A percentile compares a stretch with the other conserved stretches of the same genome.
Evolutionary conservation across 73 alveolate genomes (phyloP).

Genomic region (Blepharisma stoltei): DNA sequence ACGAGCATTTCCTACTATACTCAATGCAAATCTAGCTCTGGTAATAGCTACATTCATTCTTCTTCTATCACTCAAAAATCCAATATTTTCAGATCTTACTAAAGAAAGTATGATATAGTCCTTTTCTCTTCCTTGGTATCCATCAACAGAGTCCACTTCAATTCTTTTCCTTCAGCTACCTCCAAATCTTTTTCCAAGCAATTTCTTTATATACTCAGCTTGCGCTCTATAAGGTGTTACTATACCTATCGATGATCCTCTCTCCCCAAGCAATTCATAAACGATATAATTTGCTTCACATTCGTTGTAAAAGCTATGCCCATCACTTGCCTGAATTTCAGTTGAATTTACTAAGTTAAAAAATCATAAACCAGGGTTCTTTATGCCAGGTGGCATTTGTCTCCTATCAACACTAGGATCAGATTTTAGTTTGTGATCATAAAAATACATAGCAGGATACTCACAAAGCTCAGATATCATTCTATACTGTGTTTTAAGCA

Average conservation of each 20-base stretch:
- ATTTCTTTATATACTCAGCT: conserved; percentile 48
- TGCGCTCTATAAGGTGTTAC: conserved; percentile 57
- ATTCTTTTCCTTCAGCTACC: conserved; percentile 17
- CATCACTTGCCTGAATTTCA: background rate
- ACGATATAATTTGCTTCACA: background rate
- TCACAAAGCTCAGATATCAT: conserved; percentile 57
- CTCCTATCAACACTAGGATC: background rate
- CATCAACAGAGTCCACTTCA: conserved; percentile 88
- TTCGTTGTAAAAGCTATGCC: background rate
- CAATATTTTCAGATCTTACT: conserved; percentile 76
- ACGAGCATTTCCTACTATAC: conserved; percentile 78
- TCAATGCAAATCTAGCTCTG: conserved; percentile 77
- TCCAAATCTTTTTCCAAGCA: conserved; percentile 36
- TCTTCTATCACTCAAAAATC: conserved; percentile 87
- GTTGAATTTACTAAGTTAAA: background rate
- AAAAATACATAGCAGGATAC: background rate
- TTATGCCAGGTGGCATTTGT: background rate
- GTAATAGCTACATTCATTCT: conserved; percentile 94
- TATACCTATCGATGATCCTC: conserved; percentile 34
- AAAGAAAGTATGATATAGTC: conserved; percentile 83
- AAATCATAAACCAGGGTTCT: background rate
- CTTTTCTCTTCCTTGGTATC: conserved; percentile 93
- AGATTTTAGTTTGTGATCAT: background rate
- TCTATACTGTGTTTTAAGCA: conserved; percentile 91
- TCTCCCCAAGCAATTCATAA: background rate